A percentile compares a stretch with the other conserved stretches of the same genome.
phyloP scores from a whole-genome alignment of 2,329 filamentous ascomycete genomes.

The Aureobasidium pullulans region DNA sequence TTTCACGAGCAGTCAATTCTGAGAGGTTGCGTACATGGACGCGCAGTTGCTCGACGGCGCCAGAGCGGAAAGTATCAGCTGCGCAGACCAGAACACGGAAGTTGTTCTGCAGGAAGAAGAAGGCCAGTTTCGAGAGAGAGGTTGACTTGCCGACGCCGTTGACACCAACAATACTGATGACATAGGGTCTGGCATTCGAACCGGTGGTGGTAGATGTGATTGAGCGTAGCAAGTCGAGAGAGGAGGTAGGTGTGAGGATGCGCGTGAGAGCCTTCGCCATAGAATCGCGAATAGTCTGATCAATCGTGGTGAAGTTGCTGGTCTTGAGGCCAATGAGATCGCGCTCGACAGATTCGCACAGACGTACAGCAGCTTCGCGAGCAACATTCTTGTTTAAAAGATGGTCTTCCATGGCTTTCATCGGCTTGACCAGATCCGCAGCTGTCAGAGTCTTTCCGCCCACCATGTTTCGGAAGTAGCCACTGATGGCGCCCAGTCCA shows the following conservation, averaged over 20 bases:
- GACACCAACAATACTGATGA: slow-evolving; percentile 96
- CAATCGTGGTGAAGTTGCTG: slow-evolving; percentile 76
- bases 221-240: slow-evolving; percentile 86
- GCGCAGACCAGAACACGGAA: slow-evolving; percentile 91
- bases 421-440: slow-evolving; percentile 64
- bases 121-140: slow-evolving; percentile 95
- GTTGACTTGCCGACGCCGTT: slow-evolving; percentile 98
- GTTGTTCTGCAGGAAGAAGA: slow-evolving; percentile 94
- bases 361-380: slow-evolving; percentile 80
- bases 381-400: slow-evolving; percentile 93
- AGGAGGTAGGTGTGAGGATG: slow-evolving; percentile 92
- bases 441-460: slow-evolving; percentile 72
- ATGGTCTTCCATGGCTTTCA: slow-evolving; percentile 95
- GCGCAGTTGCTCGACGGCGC: slow-evolving; percentile 91
- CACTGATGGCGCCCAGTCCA: slow-evolving; percentile 73
- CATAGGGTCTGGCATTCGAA: slow-evolving; percentile 70
- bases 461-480: slow-evolving; percentile 88
- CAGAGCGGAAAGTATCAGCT: slow-evolving; percentile 93
- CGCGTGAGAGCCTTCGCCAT: slow-evolving; percentile 91
- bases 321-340: slow-evolving; percentile 89
- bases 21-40: slow-evolving; percentile 92
- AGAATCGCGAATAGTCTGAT: slow-evolving; percentile 71
- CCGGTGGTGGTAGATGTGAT: slow-evolving; percentile 70
- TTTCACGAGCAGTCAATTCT: slow-evolving; percentile 78
- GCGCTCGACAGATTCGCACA: slow-evolving; percentile 86